Evolutionary conservation across 2,329 filamentous ascomycete species (phyloP), one percentile per base, ranked within the genome.

Genomic region (Tolypocladium tropicale): DNA sequence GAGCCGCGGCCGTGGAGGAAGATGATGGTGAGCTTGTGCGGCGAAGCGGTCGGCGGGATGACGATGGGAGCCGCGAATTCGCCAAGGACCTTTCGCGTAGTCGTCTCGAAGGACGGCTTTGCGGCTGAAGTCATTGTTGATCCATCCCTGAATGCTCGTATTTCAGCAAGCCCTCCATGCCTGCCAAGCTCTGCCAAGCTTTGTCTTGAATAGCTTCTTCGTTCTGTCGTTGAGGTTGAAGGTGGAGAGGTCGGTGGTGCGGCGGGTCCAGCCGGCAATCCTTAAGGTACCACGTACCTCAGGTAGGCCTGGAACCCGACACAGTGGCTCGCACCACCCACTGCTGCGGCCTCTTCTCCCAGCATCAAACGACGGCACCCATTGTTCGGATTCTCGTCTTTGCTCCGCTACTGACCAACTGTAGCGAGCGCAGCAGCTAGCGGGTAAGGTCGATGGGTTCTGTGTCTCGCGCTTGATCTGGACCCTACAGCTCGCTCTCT

Each of bases 1-100:
- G 67, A 73, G n/a, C 77, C 77, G 9, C 76, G 75, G 37, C 77
- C 77, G 57, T 80, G 78, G 6, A 80, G 72, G 54, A 79, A 63
- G 57, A 80, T 70, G 55, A 80, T 60, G 30, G 76, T 78, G 54
- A 74, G 66, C n/a, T 60, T 67, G 60, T 79, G 78, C 0, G 63
- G 62, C 6, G 55, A 41, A 0, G 58, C 57, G 1, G 67, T 54
- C 4, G 68, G 66, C 11, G 63, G 58, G 11, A 64, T 32, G 23
- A 56, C 23, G 12, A 63, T 53, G 3, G 61, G 60, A 9, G 61
- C 60, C 6, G 61, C 60, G 21, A 70, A 68, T 18, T 61, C 21
- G 25, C 66, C 62, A 6, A 63, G 58, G 9, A 55, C 53, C 23
- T 57, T 53, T 21, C 46, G 28, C 32, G 28, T 7, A 21, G 18